Base-by-base conservation (phyloP, 805 yeast genomes). In the Henningerozyma blattae region DNA sequence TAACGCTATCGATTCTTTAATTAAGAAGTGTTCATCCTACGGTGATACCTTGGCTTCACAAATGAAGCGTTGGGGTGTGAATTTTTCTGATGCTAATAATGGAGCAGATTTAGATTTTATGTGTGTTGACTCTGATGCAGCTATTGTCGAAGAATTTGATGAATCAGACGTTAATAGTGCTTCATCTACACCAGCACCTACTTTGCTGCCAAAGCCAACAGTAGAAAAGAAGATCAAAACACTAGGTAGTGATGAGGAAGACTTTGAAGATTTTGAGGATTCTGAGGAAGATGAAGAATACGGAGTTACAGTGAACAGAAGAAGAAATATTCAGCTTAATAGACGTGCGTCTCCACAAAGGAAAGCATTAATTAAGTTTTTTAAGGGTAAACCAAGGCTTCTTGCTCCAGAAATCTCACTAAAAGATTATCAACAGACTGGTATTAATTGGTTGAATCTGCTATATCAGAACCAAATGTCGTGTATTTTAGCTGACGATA, bases 401-500 rank as follows among this genome's bases (percentile, higher is more conserved):
- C 56, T 91, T 40, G 62, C 84, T 1, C 64, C 62, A 0, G 81
- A 72, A 15, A 65, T 84, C 14, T 71, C 70, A 27, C 64, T 91
- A 46, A 91, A 89, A 49, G 77, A 74, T 49, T 91, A 91, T 56
- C 99, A 91, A 62, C 91, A 86, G 46, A 94, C 87, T n/a, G 99
- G 99, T 30, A 61, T 91, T 34, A 91, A 91, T 54, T 91, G 99
- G 99, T 64, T 91, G 35, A 68, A 77, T 41, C 56, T 89, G 35
- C 64, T 91, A 20, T 91, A 89, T 54, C 74, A 72, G 38, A 75
- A 80, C 50, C 68, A 75, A 14, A 65, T 91, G 36, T 85, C 95
- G 5, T 87, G 98, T 60, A 91, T 91, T 36, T 64, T 91, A 32
- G 99, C 98, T 0, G 99, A 91, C 61, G 99, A 91, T 55, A 91